phyloP scores from a whole-genome alignment of 2,329 filamentous ascomycete genomes.

The Exutisphaerella laricina region DNA sequence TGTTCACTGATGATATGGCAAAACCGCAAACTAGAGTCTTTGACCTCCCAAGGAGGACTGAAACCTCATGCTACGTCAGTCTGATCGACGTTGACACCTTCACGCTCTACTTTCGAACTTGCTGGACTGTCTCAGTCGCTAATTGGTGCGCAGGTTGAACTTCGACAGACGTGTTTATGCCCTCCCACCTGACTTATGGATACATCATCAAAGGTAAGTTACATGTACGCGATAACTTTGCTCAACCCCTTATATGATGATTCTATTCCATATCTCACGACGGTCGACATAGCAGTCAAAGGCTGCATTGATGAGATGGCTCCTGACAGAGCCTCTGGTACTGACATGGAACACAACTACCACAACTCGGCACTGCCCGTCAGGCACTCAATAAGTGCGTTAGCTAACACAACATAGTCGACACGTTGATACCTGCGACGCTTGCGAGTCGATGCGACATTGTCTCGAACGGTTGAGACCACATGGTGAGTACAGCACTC shows the following conservation, averaged over 20 bases:
- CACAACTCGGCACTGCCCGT: too few species aligned
- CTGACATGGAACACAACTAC: too few species aligned
- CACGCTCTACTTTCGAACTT: background rate
- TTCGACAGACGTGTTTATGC: too few species aligned
- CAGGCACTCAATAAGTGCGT: too few species aligned
- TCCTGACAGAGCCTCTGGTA: constrained; percentile 34
- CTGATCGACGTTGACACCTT: constrained; percentile 15
- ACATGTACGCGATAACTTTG: too few species aligned
- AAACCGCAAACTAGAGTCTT: constrained; percentile 29
- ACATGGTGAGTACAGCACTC: constrained; percentile 2
- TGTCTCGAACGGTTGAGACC: too few species aligned
- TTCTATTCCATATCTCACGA: constrained; percentile 35
- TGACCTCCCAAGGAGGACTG: constrained; percentile 24
- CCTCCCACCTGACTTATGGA: too few species aligned
- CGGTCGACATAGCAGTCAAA: constrained; percentile 38
- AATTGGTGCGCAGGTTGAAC: background rate
- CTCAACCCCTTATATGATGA: too few species aligned
- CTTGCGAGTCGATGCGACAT: too few species aligned
- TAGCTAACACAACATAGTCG: too few species aligned
- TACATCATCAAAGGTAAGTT: too few species aligned
- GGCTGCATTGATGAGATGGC: constrained; percentile 38
- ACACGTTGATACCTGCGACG: too few species aligned
- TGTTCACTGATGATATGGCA: constrained; percentile 21
- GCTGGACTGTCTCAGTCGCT: background rate
- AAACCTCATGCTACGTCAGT: constrained; percentile 29